These are phyloP conservation scores for Diaporthe sp. DNA, from an alignment of 2,329 filamentous ascomycete genomes.

Conservation along the genomic window DNA sequence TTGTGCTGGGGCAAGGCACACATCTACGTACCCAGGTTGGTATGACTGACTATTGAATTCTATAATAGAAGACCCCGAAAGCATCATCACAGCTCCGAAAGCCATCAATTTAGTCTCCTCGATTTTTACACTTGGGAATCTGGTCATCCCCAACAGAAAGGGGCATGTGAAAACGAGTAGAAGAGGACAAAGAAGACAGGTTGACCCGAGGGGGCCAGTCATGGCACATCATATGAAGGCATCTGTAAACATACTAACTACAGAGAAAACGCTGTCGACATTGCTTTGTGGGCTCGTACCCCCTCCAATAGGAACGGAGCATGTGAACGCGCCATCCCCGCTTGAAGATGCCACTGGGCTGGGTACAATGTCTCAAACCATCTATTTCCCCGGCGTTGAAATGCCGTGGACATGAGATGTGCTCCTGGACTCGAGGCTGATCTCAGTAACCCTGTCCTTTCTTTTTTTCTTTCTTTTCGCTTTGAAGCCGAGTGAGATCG, in stretches of 20 bases:
- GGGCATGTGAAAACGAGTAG: not conserved
- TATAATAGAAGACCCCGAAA: not conserved
- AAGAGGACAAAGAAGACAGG: not conserved
- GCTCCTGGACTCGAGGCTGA: not conserved
- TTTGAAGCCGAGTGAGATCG: not conserved
- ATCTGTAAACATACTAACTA: not conserved
- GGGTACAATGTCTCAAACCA: slow-evolving; percentile 12
- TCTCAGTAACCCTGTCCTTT: not conserved
- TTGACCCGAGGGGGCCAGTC: not conserved
- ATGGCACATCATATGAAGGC: not conserved
- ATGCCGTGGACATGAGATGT: not conserved
- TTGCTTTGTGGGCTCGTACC: not conserved
- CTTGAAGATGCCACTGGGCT: not conserved
- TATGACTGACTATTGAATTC: slow-evolving; percentile 18
- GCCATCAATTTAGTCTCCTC: not conserved
- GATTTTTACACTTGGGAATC: not conserved
- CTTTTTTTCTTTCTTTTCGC: too few species aligned
- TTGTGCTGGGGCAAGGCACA: not conserved
- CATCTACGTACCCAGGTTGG: not conserved
- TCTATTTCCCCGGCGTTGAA: not conserved
- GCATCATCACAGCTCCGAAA: not conserved
- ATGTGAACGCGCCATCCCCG: not conserved
- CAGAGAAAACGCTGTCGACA: not conserved
- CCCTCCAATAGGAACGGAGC: not conserved
- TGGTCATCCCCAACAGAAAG: not conserved